Evolutionary conservation across 2,329 filamentous ascomycete species (phyloP), one percentile per base, ranked within the genome.

Genomic region (Aspergillus proliferans): DNA sequence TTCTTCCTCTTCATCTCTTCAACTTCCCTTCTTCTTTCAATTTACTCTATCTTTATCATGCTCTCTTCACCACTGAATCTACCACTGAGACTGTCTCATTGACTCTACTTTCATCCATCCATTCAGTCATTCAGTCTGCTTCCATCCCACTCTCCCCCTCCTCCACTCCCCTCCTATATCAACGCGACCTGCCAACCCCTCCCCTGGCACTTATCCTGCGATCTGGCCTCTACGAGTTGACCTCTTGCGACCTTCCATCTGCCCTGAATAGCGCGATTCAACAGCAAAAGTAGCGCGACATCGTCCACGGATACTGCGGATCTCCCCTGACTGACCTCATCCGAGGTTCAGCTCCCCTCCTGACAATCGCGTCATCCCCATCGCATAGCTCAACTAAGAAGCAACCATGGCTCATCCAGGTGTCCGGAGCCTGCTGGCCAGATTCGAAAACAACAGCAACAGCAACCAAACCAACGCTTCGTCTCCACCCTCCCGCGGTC

Each of bases 361-460:
- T 47, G 18, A 45, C 36, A 18, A 48, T 18, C 39, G n/a, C 45
- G 22, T 39, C 5, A 18, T 15, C 38, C 4, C 9, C 18, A 36
- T 21, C 15, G 18, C 38, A 15, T 21, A 40, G 1, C 26, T 12
- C 9, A 10, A 30, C 26, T 12, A 26, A 22, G 36, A 14, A 45
- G 24, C 47, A 46, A 47, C 49, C 47, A 58, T 58, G 54, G 47
- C 51, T 39, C 59, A 65, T 45, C 64, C 63, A 21, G 83, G 80
- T 63, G 85, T 88, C 63, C 84, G 78, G 72, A 87, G 87, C 72
- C 81, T 91, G 57, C 79, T 85, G 60, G 87, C 87, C 63, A 88
- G 87, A 79, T 90, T 90, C 67, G 87, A 91, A 76, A 87, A 82
- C 70, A 81, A 78, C 66, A 80, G 82, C 58, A 75, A 75, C 53